Percentiles rank a stretch among this genome's conserved stretches.
These are phyloP conservation scores for Cystobasidiaceae sp. DNA, from an alignment of 1,284 basidiomycete genomes.

Conservation along the genomic window DNA sequence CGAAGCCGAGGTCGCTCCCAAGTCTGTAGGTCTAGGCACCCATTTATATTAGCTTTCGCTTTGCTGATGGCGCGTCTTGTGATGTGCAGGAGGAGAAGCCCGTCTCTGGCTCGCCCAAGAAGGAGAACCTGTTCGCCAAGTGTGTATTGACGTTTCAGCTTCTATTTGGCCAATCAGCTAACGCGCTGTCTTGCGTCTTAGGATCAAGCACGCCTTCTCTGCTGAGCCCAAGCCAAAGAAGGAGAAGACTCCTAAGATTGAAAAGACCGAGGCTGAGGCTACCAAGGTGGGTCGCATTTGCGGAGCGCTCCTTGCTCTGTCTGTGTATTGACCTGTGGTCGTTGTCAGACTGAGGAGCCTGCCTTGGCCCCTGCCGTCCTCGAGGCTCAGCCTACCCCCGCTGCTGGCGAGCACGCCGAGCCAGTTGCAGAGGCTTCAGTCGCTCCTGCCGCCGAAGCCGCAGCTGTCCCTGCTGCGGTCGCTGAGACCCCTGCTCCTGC, in stretches of 20 bases:
- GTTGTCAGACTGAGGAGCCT: not conserved
- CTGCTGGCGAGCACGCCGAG: not conserved
- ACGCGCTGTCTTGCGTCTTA: not conserved
- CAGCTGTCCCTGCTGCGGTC: not conserved
- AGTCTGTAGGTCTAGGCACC: not conserved
- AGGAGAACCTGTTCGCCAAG: slow-evolving; percentile 25
- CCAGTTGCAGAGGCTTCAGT: slow-evolving; percentile 4
- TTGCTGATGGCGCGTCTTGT: not conserved
- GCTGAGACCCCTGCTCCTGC: slow-evolving; percentile 7
- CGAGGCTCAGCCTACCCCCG: slow-evolving; percentile 2
- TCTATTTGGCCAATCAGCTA: not conserved
- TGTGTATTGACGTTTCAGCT: not conserved
- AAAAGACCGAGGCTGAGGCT: slow-evolving; percentile 31
- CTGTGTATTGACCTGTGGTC: not conserved
- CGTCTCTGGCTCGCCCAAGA: slow-evolving; percentile 23
- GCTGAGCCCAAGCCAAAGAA: slow-evolving; percentile 24
- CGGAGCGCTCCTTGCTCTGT: not conserved
- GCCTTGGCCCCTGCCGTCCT: not conserved
- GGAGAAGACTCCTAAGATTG: slow-evolving; percentile 29
- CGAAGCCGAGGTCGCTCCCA: not conserved
- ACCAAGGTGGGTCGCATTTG: slow-evolving; percentile 23
- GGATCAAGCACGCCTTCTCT: slow-evolving; percentile 18
- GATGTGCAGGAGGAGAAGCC: slow-evolving; percentile 12
- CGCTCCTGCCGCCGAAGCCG: not conserved
- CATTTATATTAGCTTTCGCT: not conserved